phyloP scores from a whole-genome alignment of 805 yeast species.

The Metschnikowia santaceciliae region DNA sequence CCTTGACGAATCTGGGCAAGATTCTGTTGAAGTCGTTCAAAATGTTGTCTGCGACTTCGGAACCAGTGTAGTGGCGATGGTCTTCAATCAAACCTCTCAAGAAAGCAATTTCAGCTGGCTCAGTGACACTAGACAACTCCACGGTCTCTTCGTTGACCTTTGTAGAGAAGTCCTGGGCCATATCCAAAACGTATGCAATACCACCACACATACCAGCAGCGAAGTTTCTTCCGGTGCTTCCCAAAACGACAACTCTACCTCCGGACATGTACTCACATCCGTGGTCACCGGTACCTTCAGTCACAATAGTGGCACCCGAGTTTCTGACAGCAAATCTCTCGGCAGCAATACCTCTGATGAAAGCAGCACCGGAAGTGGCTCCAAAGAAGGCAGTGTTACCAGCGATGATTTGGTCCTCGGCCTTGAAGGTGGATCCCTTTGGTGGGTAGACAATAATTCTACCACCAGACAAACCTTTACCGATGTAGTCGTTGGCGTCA shows the following conservation, averaged over 20 bases:
- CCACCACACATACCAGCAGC: conserved; percentile 99
- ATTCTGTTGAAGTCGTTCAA: conserved; percentile 84
- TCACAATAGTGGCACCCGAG: conserved; percentile 96
- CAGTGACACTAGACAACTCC: conserved; percentile 70
- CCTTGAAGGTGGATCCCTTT: conserved; percentile 73
- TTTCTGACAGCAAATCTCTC: conserved; percentile 98
- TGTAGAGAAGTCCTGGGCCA: conserved; percentile 85
- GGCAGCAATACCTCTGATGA: conserved; percentile 95
- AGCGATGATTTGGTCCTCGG: conserved; percentile 92
- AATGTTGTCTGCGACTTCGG: conserved; percentile 82
- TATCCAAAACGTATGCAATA: conserved; percentile 92
- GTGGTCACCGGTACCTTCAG: conserved; percentile 97
- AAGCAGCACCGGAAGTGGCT: conserved; percentile 93
- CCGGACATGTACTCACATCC: conserved; percentile 99
- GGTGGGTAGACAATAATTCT: conserved; percentile 91
- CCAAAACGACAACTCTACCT: conserved; percentile 92
- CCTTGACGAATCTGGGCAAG: conserved; percentile 87
- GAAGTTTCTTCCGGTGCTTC: conserved; percentile 86
- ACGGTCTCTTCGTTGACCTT: conserved; percentile 80
- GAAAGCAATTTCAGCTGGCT: conserved; percentile 91
- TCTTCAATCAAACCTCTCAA: conserved; percentile 91
- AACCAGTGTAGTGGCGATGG: conserved; percentile 90
- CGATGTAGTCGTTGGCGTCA: conserved; percentile 97
- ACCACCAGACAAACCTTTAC: conserved; percentile 97
- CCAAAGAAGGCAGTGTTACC: conserved; percentile 98